Conservation (phyloP, 768 basidiomycete genomes). For the Panaeolus cyanescens region DNA sequence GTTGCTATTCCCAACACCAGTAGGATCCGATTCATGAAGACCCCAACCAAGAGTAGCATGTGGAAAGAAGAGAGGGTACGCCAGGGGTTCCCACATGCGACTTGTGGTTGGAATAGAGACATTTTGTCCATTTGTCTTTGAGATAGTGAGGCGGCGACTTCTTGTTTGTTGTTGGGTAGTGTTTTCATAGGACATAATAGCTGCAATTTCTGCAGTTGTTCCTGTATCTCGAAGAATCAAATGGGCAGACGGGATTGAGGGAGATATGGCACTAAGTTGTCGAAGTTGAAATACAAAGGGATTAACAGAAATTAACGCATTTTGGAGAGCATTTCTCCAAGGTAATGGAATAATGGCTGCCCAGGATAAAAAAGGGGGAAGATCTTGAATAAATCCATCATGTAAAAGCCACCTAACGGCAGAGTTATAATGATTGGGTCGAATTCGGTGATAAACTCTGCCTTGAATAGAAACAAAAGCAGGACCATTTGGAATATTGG, state of each 20-base stretch:
- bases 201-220: conserved; percentile 25
- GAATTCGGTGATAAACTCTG: conserved; percentile 31
- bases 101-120: conserved; percentile 26
- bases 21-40: no score
- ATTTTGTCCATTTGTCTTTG: background rate
- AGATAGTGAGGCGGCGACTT: conserved; percentile 17
- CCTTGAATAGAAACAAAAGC: conserved; percentile 29
- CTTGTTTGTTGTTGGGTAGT: conserved; percentile 14
- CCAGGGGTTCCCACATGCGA: conserved; percentile 36
- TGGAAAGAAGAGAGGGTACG: conserved; percentile 39
- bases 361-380: conserved; percentile 4
- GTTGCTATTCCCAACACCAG: no score
- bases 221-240: conserved; percentile 22
- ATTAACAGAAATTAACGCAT: conserved; percentile 13
- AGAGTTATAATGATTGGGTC: conserved; percentile 24
- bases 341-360: conserved; percentile 4
- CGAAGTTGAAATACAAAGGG: conserved; percentile 12
- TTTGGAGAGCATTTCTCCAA: conserved; percentile 13
- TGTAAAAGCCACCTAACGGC: conserved; percentile 33
- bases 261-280: background rate
- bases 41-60: conserved; percentile 38
- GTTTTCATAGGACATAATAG: conserved; percentile 17
- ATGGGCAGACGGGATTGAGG: background rate
- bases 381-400: conserved; percentile 22
- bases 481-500: conserved; percentile 2